Evolutionary conservation across 805 yeast species (phyloP), one percentile per base, ranked within the genome.

Genomic region (Kodamaea kaohsiungensis): DNA sequence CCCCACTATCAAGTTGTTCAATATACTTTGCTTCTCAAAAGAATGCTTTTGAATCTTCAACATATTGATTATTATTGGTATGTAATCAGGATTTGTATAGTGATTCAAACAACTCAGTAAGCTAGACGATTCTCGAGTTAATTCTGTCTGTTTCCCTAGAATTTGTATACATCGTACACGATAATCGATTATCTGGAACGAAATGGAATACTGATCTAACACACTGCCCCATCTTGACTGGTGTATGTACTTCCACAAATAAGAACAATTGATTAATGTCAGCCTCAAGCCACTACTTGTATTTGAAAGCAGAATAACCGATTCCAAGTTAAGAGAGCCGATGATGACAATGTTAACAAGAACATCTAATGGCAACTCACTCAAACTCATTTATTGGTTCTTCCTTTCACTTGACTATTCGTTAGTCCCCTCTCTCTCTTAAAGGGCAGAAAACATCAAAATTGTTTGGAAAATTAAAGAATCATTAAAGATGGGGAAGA

Each of bases 401-500:
- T 40, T 30, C 10, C 13, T 30, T 12, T 30, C 13, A 30, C 35
- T 30, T 5, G 6, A 4, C 10, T 9, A 30, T 5, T 30, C 8
- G 35, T 30, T 5, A 5, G 13, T 30, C 35, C 3, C 35, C 35
- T n/a, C n/a, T n/a, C 35, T 30, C 35, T 30, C 2, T 3, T 30
- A 30, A 30, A 30, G 10, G 35, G 45, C 45, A 39, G 18, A 17
- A 16, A 40, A 40, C 17, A 40, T 40, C 17, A 12, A 40, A 17
- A 17, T 10, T 8, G 7, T 40, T 40, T 40, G 45, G 17, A 40
- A 40, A 16, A 15, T 17, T 40, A 19, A n/a, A 15, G 43, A 13
- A 35, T 40, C 35, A 18, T 16, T 8, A 30, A 30, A 30, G 30
- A 67, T 69, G 75, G 70, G 70, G 27, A 71, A 67, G 54, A 70